Evolutionary conservation across 257 asterid species (phyloP).

Genomic region (Ilex asprella): DNA sequence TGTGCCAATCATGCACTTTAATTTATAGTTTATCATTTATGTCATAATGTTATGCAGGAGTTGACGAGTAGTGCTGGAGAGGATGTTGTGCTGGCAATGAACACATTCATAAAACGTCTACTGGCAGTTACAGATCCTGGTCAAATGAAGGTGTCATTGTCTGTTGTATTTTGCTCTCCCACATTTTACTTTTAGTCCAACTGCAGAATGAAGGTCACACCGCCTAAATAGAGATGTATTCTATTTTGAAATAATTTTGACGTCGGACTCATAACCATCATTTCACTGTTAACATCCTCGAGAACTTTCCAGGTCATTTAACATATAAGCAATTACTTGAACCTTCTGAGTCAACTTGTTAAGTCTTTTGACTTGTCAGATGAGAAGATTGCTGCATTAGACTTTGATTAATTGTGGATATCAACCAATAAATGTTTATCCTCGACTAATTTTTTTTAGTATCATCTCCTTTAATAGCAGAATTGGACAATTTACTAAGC

Average conservation of each 20-base stretch:
- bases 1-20: neutral
- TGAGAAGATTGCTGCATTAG: neutral
- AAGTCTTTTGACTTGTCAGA: neutral
- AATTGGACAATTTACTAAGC: neutral
- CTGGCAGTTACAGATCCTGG: constrained; percentile 83
- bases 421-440: neutral
- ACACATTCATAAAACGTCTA: constrained; percentile 88
- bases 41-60: constrained; percentile 43
- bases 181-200: neutral
- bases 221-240: too few relatives aligned
- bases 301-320: too few relatives aligned
- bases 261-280: too few relatives aligned
- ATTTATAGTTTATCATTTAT: too few relatives aligned
- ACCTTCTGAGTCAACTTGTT: neutral
- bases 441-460: constrained; percentile 11
- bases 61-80: constrained; percentile 91
- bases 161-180: neutral
- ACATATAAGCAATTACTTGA: too few relatives aligned
- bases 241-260: too few relatives aligned
- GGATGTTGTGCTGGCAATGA: constrained; percentile 90
- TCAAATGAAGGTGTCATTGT: constrained; percentile 76
- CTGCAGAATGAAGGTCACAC: too few relatives aligned
- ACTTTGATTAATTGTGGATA: neutral
- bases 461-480: neutral
- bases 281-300: too few relatives aligned